Evolutionary conservation across 179 eudicot species (phyloP).

Genomic region (Beta macrorhiza): DNA sequence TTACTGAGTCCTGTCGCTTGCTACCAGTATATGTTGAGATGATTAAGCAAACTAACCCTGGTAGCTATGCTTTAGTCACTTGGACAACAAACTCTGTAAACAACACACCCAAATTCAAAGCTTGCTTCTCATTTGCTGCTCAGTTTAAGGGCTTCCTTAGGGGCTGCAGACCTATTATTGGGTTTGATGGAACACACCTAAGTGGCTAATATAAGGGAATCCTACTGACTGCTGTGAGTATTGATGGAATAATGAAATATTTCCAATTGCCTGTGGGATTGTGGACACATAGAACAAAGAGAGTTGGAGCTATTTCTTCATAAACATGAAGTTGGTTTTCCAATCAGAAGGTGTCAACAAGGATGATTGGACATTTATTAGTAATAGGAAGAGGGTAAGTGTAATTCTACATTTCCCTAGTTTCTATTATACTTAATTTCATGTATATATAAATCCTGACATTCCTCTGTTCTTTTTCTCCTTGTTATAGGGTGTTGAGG

Average conservation of each 20-base stretch:
- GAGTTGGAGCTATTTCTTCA: slow-evolving; percentile 12
- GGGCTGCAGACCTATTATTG: not conserved
- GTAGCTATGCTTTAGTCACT: not conserved
- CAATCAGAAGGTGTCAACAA: not conserved
- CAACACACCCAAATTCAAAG: not conserved
- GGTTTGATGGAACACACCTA: not conserved
- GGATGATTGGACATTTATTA: slow-evolving; percentile 9
- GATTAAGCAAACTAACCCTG: not conserved
- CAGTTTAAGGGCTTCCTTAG: not conserved
- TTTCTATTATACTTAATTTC: not conserved
- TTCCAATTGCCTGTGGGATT: slow-evolving; percentile 3
- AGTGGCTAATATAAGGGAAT: slow-evolving; percentile 5
- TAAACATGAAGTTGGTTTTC: not conserved
- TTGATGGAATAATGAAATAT: not conserved
- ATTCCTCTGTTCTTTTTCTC: not conserved
- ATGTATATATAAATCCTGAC: too few species aligned
- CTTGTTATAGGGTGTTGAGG: not conserved
- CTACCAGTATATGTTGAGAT: not conserved
- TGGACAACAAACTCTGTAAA: not conserved
- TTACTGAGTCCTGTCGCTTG: not conserved
- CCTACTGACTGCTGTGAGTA: not conserved
- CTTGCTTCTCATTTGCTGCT: not conserved
- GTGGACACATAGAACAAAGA: not conserved
- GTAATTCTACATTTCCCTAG: not conserved
- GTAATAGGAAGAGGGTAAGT: slow-evolving; percentile 10